Conservation (phyloP, 2,329 filamentous ascomycete species). For the Endoconidiophora laricicola region DNA sequence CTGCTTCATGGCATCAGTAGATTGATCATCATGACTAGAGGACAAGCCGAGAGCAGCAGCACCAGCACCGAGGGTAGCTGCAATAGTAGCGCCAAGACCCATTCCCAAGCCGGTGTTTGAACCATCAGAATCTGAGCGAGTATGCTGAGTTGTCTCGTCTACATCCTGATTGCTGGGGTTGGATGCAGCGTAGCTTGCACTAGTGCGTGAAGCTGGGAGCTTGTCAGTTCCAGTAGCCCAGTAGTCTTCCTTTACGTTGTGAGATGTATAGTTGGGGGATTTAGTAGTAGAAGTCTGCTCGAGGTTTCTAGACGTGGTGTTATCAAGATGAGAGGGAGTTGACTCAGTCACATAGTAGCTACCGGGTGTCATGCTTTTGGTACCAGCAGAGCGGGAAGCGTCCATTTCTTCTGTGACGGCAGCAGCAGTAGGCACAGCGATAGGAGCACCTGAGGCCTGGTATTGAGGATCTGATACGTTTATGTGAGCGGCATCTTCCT, state of each 20-base stretch:
- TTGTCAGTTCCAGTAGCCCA: neutral
- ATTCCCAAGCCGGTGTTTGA: neutral
- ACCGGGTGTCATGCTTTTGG: neutral
- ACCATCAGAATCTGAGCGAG: neutral
- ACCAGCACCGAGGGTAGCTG: conserved; percentile 10
- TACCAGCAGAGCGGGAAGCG: neutral
- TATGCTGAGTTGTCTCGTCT: neutral
- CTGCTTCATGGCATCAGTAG: neutral
- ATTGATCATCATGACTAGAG: conserved; percentile 3
- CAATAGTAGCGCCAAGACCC: conserved; percentile 8
- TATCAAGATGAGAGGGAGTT: conserved; percentile 1
- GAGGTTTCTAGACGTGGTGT: neutral
- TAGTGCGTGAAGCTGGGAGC: neutral
- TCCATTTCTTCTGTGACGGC: neutral
- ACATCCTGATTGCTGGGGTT: neutral
- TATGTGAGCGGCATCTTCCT: neutral
- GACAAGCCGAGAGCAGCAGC: conserved; percentile 10
- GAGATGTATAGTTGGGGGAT: neutral
- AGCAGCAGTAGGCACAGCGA: neutral
- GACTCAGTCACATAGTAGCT: conserved; percentile 8
- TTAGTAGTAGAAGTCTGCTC: neutral
- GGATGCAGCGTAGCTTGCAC: neutral
- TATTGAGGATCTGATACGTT: neutral
- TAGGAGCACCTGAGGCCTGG: neutral
- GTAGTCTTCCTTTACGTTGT: conserved; percentile 2